Base-by-base conservation (phyloP, 495 filamentous ascomycete species). In the Elasticomyces elasticus region DNA sequence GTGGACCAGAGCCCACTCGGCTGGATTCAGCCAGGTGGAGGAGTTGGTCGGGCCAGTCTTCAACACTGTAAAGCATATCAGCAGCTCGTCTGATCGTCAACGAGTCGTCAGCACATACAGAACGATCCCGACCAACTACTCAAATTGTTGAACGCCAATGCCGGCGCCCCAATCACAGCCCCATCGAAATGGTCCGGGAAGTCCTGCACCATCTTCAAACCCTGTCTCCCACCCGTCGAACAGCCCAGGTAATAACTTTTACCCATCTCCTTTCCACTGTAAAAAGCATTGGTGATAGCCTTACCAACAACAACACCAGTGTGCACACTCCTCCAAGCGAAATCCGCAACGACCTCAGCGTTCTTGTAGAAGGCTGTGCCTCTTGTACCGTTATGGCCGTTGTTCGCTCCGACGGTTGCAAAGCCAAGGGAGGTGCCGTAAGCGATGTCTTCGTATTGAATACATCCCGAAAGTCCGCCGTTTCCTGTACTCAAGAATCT, bases 211-310 rank as follows among this genome's bases (percentile, higher is more conserved):
- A 68, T 66, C 53, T 76, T 76, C 46, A 75, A 73, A 11, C 78
- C 78, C 56, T 81, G 69, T 2, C 74, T 69, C 9, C 78, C 78
- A 15, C 76, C 78, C 22, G 74, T 76, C 5, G 76, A 79, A 62
- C 78, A 81, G 22, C 77, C 78, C 0, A 77, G 57, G 58, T 78
- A 81, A 59, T 79, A 80, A 3, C 71, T 74, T 48, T 77, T 75
- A 13, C 66, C 59, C 54, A 68, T 70, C 9, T 67, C 59, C 33
- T 69, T 59, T 1, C 67, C 63, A n/a, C n/a, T n/a, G 37, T 80
- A 81, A 61, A 75, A 79, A 1, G 24, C 45, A 20, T 73, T 69
- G 23, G 68, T 74, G 37, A 79, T 54, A 27, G 73, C 51, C 57
- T 79, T 78, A 47, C 75, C 76, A 17, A 61, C 58, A 3, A 65